Evolutionary conservation across 768 basidiomycete genomes (phyloP).

Genomic region (Amanita molliuscula): DNA sequence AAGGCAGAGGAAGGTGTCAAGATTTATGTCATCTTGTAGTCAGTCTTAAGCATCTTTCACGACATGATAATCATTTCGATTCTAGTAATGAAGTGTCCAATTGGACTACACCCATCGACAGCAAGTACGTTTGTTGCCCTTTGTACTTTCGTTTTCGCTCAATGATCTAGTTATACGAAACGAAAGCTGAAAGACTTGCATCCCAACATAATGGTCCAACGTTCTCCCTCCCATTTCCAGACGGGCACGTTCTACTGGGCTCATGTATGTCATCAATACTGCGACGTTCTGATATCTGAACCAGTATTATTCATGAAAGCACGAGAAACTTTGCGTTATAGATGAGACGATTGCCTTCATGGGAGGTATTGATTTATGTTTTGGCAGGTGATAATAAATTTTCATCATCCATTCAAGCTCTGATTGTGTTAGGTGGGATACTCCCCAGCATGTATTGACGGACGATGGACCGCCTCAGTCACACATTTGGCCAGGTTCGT

Average conservation of each 20-base stretch:
- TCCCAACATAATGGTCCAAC: slow-evolving; percentile 90
- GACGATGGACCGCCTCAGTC: slow-evolving; percentile 68
- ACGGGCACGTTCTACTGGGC: slow-evolving; percentile 99
- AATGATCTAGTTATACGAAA: slow-evolving; percentile 64
- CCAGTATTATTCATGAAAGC: slow-evolving; percentile 32
- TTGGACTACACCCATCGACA: slow-evolving; percentile 88
- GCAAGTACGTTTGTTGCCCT: slow-evolving; percentile 48
- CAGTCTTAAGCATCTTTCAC: slow-evolving; percentile 17
- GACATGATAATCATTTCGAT: slow-evolving; percentile 5
- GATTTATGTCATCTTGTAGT: slow-evolving; percentile 94
- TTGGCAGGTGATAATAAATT: slow-evolving; percentile 48
- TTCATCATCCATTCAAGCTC: neutral
- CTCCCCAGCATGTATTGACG: slow-evolving; percentile 81
- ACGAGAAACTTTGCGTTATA: slow-evolving; percentile 96
- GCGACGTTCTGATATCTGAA: neutral
- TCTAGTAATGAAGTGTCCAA: slow-evolving; percentile 89
- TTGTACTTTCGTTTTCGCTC: neutral
- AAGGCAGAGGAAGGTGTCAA: slow-evolving; percentile 96
- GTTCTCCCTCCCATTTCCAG: slow-evolving; percentile 95
- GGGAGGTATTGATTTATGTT: slow-evolving; percentile 94
- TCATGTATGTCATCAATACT: slow-evolving; percentile 49
- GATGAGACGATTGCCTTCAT: slow-evolving; percentile 97
- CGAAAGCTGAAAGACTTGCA: slow-evolving; percentile 71
- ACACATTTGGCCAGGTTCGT: slow-evolving; percentile 75
- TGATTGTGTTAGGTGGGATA: slow-evolving; percentile 69